phyloP scores from a whole-genome alignment of 768 basidiomycete genomes.

The Naganishia onofrii region DNA sequence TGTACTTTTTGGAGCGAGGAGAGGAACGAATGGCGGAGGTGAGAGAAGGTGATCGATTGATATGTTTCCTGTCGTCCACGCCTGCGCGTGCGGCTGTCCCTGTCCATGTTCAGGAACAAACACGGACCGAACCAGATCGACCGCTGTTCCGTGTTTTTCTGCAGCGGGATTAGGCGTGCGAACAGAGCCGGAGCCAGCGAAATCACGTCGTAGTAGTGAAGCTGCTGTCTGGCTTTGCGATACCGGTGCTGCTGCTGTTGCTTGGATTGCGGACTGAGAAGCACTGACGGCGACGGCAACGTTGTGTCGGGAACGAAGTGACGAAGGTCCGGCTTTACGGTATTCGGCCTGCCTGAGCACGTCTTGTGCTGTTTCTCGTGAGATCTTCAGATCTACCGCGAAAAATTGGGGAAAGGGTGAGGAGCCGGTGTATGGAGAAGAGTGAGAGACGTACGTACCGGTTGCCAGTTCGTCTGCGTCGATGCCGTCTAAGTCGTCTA shows the following conservation, averaged over 20 bases:
- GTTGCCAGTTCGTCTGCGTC: constrained; percentile 36
- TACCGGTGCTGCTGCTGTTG: background rate
- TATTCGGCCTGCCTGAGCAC: constrained; percentile 37
- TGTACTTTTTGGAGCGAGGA: too few species aligned
- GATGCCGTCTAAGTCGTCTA: constrained; percentile 34
- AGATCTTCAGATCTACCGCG: constrained; percentile 44
- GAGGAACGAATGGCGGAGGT: constrained; percentile 4
- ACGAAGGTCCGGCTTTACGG: constrained; percentile 9
- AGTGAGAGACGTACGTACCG: constrained; percentile 34
- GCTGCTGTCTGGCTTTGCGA: constrained; percentile 31
- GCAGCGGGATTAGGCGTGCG: background rate
- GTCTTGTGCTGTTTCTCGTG: constrained; percentile 37
- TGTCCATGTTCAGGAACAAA: background rate
- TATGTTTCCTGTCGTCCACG: constrained; percentile 37
- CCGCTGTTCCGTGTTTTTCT: background rate
- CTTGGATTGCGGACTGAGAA: background rate
- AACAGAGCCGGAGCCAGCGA: constrained; percentile 23
- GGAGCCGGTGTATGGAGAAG: background rate
- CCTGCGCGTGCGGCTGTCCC: background rate
- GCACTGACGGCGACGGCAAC: background rate
- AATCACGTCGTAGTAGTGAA: constrained; percentile 28
- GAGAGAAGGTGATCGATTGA: constrained; percentile 42
- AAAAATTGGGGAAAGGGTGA: background rate
- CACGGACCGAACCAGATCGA: background rate
- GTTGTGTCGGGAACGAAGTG: constrained; percentile 6